phyloP scores from a whole-genome alignment of 2,329 filamentous ascomycete genomes.

The Aspergillus spinulosporus region DNA sequence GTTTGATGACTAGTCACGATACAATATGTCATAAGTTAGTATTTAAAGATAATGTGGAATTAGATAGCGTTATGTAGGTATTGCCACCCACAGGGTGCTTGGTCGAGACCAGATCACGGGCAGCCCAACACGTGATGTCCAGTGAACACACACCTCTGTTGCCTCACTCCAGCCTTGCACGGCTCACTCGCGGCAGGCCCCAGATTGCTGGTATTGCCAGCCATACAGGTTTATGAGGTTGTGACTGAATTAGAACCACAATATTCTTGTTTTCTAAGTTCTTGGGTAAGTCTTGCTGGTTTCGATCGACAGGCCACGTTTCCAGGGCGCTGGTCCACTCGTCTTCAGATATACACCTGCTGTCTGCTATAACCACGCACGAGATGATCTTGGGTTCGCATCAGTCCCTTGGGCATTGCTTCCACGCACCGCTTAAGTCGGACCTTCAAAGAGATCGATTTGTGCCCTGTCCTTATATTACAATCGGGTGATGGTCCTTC shows the following conservation, averaged over 20 bases:
- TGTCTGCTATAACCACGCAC: slow-evolving; percentile 42
- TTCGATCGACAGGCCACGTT: background rate
- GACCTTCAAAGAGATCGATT: slow-evolving; percentile 13
- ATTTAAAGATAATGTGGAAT: background rate
- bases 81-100: background rate
- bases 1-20: no score
- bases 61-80: background rate
- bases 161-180: slow-evolving; percentile 13
- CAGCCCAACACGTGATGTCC: slow-evolving; percentile 5
- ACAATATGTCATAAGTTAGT: no score
- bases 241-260: background rate
- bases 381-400: slow-evolving; percentile 22
- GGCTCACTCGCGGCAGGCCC: slow-evolving; percentile 1
- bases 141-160: slow-evolving; percentile 14
- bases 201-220: background rate
- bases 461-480: slow-evolving; percentile 2
- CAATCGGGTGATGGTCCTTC: background rate
- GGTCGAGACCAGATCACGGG: slow-evolving; percentile 3
- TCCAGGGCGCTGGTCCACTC: slow-evolving; percentile 6
- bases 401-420: slow-evolving; percentile 31
- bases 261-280: background rate
- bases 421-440: slow-evolving; percentile 39
- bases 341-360: slow-evolving; percentile 16
- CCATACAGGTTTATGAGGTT: background rate
- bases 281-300: slow-evolving; percentile 10